A percentile compares a stretch with the other conserved stretches of the same genome.
Conservation (phyloP, 208 protist species). For the Porcisia hertigi region DNA sequence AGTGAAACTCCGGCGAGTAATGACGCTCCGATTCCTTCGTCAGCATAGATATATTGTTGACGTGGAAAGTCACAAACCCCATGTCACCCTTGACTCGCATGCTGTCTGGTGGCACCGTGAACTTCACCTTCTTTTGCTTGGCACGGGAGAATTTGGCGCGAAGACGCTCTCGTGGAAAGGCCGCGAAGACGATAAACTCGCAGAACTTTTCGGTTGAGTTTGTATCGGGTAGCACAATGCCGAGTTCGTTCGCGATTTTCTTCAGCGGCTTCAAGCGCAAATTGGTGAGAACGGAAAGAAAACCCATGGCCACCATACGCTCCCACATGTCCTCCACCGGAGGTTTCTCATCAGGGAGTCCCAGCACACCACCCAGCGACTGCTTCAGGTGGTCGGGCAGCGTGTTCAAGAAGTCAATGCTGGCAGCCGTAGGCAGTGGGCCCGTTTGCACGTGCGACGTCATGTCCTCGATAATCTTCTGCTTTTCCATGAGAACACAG, state of each 20-base stretch:
- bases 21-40: slow-evolving; percentile 85
- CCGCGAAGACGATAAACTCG: slow-evolving; percentile 85
- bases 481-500: slow-evolving; percentile 87
- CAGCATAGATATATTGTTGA: slow-evolving; percentile 88
- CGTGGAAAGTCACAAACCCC: slow-evolving; percentile 90
- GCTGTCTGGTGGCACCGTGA: slow-evolving; percentile 66
- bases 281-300: slow-evolving; percentile 87
- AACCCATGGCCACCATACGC: slow-evolving; percentile 91
- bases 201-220: slow-evolving; percentile 92
- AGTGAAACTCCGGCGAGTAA: slow-evolving; percentile 91
- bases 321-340: slow-evolving; percentile 90
- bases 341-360: slow-evolving; percentile 75
- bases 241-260: slow-evolving; percentile 83
- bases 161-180: slow-evolving; percentile 84
- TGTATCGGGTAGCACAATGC: slow-evolving; percentile 67
- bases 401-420: slow-evolving; percentile 85
- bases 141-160: slow-evolving; percentile 71
- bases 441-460: slow-evolving; percentile 78
- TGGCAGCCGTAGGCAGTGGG: slow-evolving; percentile 71
- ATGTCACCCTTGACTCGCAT: slow-evolving; percentile 87
- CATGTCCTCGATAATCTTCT: slow-evolving; percentile 90
- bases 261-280: slow-evolving; percentile 88
- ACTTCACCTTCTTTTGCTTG: slow-evolving; percentile 85
- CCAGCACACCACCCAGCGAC: slow-evolving; percentile 71
- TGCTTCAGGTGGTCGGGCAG: slow-evolving; percentile 80